These are phyloP conservation scores for Botrytis fabae DNA, from an alignment of 2,329 filamentous ascomycete genomes.

Conservation along the genomic window DNA sequence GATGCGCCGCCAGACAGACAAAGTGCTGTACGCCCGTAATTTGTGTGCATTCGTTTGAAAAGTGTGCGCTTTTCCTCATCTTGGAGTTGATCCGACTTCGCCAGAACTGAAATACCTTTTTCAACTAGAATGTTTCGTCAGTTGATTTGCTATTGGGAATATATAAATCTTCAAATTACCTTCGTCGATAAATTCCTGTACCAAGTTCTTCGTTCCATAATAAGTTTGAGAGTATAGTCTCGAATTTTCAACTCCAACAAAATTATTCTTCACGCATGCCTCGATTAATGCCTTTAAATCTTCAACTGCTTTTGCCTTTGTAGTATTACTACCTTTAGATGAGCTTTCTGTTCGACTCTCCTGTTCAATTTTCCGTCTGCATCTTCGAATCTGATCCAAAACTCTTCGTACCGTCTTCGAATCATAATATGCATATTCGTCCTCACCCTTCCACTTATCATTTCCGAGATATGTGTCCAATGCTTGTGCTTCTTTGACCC, in stretches of 20 bases:
- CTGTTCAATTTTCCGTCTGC: conserved; percentile 53
- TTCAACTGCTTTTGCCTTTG: conserved; percentile 58
- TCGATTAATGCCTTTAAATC: conserved; percentile 78
- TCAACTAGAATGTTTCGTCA: conserved; percentile 52
- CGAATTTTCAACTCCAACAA: conserved; percentile 90
- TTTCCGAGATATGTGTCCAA: conserved; percentile 82
- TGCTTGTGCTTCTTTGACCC: conserved; percentile 75
- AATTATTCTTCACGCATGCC: conserved; percentile 96
- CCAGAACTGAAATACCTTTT: conserved; percentile 64
- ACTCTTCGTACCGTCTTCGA: conserved; percentile 78
- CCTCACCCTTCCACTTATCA: conserved; percentile 74
- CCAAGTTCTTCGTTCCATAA: conserved; percentile 92
- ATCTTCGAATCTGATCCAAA: conserved; percentile 69
- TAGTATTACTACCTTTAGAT: conserved; percentile 42
- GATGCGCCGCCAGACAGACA: conserved; percentile 91
- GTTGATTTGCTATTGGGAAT: conserved; percentile 5
- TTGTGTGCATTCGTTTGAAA: conserved; percentile 86
- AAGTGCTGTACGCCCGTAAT: conserved; percentile 88
- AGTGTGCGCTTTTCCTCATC: conserved; percentile 73
- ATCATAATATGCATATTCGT: conserved; percentile 84
- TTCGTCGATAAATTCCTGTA: conserved; percentile 89
- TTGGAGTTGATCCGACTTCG: conserved; percentile 65
- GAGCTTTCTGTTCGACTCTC: conserved; percentile 53
- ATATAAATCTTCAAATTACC: conserved; percentile 47
- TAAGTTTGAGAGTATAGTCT: conserved; percentile 97